Conservation (phyloP, 129 eudicot genomes). For the Arctium lappa region DNA sequence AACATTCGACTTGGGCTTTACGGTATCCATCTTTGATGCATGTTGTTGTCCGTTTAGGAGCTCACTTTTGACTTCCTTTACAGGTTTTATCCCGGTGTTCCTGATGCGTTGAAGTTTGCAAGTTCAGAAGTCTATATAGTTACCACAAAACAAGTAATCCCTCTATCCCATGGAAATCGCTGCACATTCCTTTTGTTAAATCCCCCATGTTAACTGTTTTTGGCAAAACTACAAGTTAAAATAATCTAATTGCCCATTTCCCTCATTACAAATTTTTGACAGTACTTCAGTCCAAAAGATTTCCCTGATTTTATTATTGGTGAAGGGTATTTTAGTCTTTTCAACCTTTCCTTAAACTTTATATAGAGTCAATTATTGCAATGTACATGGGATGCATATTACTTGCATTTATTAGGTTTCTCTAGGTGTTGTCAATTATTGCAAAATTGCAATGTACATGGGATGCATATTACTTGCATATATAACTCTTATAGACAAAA, state of each 20-base stretch:
- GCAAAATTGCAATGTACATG: background rate
- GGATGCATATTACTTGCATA: background rate
- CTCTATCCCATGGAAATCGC: background rate
- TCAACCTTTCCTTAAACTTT: background rate
- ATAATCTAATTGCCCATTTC: background rate
- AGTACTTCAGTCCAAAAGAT: background rate
- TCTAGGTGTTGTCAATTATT: no score
- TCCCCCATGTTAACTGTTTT: background rate
- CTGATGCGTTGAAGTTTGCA: slow-evolving; percentile 95
- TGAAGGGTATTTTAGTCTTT: background rate
- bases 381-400: background rate
- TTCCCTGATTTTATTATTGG: background rate
- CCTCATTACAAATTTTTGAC: background rate
- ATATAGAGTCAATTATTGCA: background rate
- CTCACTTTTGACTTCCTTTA: slow-evolving; percentile 7
- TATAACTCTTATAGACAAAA: background rate
- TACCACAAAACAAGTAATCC: slow-evolving; percentile 85
- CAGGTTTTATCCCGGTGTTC: slow-evolving; percentile 96
- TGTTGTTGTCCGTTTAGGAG: background rate
- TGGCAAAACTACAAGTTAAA: background rate
- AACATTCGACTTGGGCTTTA: background rate
- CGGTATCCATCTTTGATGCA: background rate
- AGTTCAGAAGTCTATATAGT: slow-evolving; percentile 85
- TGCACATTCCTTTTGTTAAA: background rate
- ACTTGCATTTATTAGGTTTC: no score